Evolutionary conservation across 306 rosid genomes (phyloP).

Genomic region (Inga leiocalycina): DNA sequence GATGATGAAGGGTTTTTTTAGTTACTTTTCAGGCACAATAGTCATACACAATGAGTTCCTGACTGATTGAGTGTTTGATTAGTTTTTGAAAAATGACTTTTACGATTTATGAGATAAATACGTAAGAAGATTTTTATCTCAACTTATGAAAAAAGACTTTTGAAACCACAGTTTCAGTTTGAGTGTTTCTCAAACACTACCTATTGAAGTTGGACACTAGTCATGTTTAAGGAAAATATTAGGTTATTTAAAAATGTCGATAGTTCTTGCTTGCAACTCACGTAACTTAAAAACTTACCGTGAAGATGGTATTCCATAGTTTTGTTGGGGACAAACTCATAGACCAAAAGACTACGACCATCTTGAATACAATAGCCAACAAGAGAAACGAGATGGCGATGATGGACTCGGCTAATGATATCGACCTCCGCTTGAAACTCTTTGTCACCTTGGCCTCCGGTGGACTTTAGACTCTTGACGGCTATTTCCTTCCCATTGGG

Average conservation of each 20-base stretch:
- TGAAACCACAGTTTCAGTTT: no score
- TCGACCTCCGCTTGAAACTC: constrained; percentile 89
- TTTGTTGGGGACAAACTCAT: constrained; percentile 85
- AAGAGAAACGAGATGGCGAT: constrained; percentile 89
- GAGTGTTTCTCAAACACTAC: no score
- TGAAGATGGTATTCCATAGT: constrained; percentile 83
- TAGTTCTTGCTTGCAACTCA: neutral
- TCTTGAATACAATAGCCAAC: constrained; percentile 75
- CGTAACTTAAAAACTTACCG: constrained; percentile 32
- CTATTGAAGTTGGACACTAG: no score
- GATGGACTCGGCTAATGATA: constrained; percentile 88
- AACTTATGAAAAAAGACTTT: no score
- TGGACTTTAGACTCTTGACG: constrained; percentile 72
- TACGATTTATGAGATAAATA: no score
- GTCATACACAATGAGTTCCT: neutral
- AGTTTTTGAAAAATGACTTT: no score
- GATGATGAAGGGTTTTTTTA: neutral
- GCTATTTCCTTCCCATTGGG: constrained; percentile 94
- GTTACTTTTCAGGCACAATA: neutral
- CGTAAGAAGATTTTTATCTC: no score
- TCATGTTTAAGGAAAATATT: no score
- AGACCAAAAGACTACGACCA: constrained; percentile 54
- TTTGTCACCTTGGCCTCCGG: constrained; percentile 67
- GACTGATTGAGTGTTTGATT: neutral
- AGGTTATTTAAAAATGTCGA: no score